A percentile compares a stretch with the other conserved stretches of the same genome.
Evolutionary conservation across 495 filamentous ascomycete genomes (phyloP).

Genomic region (Talaromyces thailandensis): DNA sequence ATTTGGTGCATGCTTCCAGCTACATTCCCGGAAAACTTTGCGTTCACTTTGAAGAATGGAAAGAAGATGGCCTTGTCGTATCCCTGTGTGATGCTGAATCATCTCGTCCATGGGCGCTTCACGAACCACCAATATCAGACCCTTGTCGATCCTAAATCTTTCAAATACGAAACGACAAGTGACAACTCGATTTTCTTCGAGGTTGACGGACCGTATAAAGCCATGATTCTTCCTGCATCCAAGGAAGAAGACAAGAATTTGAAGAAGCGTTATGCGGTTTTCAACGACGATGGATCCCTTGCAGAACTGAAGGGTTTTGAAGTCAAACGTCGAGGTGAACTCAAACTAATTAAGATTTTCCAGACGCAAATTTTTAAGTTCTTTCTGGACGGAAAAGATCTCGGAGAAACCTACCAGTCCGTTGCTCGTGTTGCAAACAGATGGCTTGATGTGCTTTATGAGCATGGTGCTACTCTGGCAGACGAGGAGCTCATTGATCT

Average conservation of each 20-base stretch:
- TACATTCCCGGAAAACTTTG: constrained; percentile 94
- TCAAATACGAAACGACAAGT: constrained; percentile 89
- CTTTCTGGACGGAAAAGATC: constrained; percentile 82
- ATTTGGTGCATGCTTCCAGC: constrained; percentile 99
- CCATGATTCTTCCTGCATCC: constrained; percentile 94
- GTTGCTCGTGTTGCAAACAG: constrained; percentile 93
- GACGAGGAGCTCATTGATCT: constrained; percentile 97
- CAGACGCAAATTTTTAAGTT: constrained; percentile 99
- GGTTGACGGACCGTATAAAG: constrained; percentile 93
- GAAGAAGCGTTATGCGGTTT: constrained; percentile 98
- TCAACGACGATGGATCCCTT: constrained; percentile 93
- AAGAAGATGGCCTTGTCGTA: constrained; percentile 95
- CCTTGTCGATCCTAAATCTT: constrained; percentile 64
- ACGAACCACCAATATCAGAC: constrained; percentile 98
- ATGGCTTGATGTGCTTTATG: constrained; percentile 91
- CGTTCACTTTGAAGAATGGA: constrained; percentile 86
- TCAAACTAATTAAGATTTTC: constrained; percentile 99
- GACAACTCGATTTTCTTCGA: constrained; percentile 99
- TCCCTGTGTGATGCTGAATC: constrained; percentile 98
- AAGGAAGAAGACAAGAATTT: constrained; percentile 99
- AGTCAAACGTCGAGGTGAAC: constrained; percentile 92
- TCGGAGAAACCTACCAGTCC: constrained; percentile 80
- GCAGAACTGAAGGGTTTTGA: constrained; percentile 99
- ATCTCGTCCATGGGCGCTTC: constrained; percentile 88
- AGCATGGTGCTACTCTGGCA: constrained; percentile 74